These are phyloP conservation scores for Carpinus viminea DNA, from an alignment of 306 rosid species.

Conservation along the genomic window DNA sequence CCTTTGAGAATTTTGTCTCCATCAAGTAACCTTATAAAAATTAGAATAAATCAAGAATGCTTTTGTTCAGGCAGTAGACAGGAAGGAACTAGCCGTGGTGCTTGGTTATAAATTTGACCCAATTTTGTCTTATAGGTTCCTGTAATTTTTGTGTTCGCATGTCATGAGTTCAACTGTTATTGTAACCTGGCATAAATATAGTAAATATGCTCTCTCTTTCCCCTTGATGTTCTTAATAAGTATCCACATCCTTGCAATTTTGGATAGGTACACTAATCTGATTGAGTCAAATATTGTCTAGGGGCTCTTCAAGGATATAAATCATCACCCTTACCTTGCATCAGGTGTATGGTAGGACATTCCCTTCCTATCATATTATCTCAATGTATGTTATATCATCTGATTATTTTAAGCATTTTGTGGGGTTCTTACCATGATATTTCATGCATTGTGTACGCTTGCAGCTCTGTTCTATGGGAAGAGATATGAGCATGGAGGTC, in stretches of 20 bases:
- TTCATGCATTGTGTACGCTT: slow-evolving; percentile 30
- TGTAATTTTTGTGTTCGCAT: not conserved
- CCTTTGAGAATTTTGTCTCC: not conserved
- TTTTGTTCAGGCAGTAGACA: not conserved
- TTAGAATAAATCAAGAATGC: not conserved
- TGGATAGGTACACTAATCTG: slow-evolving; percentile 5
- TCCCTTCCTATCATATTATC: slow-evolving; percentile 20
- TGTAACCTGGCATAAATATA: not conserved
- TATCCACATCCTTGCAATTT: not conserved
- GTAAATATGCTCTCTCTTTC: not conserved
- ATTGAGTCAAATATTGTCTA: slow-evolving; percentile 28
- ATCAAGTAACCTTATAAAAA: not conserved
- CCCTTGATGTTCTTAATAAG: not conserved
- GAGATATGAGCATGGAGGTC: slow-evolving; percentile 88
- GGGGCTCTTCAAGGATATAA: slow-evolving; percentile 33
- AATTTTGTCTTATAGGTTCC: not conserved
- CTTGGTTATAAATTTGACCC: not conserved
- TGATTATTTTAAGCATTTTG: slow-evolving; percentile 19
- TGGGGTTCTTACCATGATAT: slow-evolving; percentile 21
- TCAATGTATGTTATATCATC: slow-evolving; percentile 22
- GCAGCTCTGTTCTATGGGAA: slow-evolving; percentile 80
- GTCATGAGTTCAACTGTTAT: not conserved
- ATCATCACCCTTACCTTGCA: slow-evolving; percentile 19
- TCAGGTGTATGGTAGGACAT: slow-evolving; percentile 33
- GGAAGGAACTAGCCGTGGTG: not conserved